These are phyloP conservation scores for Lepidium africanum DNA, from an alignment of 345 rosid species.

Conservation along the genomic window DNA sequence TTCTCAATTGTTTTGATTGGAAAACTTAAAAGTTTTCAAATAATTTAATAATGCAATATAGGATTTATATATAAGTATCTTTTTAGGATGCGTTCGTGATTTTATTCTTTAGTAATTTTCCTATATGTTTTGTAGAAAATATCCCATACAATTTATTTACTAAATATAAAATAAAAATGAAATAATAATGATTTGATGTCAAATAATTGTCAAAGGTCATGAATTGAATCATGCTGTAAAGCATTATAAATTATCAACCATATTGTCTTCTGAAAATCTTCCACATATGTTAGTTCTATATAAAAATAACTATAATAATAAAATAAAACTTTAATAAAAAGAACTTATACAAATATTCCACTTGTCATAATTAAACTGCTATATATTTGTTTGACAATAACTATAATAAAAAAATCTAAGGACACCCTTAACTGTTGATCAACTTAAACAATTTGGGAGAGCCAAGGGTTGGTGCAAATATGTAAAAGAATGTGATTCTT, in stretches of 20 bases:
- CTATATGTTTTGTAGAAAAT: not conserved
- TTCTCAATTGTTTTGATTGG: conserved; percentile 19
- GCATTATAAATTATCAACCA: not conserved
- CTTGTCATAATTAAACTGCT: not conserved
- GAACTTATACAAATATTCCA: not conserved
- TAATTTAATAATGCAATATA: no score
- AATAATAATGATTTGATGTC: no score
- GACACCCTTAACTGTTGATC: not conserved
- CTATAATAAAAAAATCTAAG: not conserved
- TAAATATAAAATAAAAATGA: not conserved
- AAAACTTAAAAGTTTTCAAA: not conserved
- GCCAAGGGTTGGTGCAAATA: conserved; percentile 23
- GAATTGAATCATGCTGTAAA: not conserved
- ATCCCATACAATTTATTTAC: not conserved
- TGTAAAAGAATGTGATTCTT: conserved; percentile 23
- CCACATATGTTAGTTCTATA: not conserved
- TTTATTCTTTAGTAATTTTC: not conserved
- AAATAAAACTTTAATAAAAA: not conserved
- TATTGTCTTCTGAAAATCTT: not conserved
- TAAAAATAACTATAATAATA: not conserved
- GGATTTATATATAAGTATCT: not conserved
- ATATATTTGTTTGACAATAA: not conserved
- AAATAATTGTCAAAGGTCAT: not conserved
- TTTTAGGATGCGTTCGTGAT: not conserved
- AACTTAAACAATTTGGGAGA: conserved; percentile 10